Base-by-base conservation (phyloP, 2,329 filamentous ascomycete species). In the Colletotrichum horii region DNA sequence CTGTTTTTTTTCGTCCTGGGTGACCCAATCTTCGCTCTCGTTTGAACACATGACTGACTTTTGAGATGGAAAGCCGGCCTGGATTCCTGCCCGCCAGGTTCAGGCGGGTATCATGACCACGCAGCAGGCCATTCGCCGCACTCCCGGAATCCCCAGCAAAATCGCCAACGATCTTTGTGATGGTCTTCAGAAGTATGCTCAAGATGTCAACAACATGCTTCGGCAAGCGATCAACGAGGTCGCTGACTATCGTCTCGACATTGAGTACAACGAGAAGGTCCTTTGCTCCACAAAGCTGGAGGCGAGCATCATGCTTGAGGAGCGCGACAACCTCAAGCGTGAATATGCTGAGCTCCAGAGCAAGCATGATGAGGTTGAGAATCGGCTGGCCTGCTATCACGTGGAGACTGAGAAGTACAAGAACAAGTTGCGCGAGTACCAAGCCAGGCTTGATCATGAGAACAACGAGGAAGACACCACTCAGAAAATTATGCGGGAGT, bases 211-310 rank as follows among this genome's bases (percentile, higher is more conserved):
- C 66, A 80, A 81, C 52, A 67, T 75, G 19, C 70, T 78, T 43
- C 77, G 77, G 4, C 75, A 77, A 52, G 76, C 70, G 15, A 74
- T 78, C 58, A 76, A 77, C 16, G 77, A 78, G 48, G 72, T 76
- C 28, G 70, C 77, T 12, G 77, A 78, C n/a, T 66, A 86, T 3
- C 79, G 80, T 19, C 79, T 78, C 6, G 82, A 85, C 60, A 74
- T 85, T 6, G 76, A 78, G 24, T 85, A 85, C 78, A 80, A 78
- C 48, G 74, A 80, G n/a, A 83, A 83, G 55, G 69, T 77, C n/a
- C 74, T 78, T 66, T 75, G 67, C 28, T 77, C 76, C 66, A 77
- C 67, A 32, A 77, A 77, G 56, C 34, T 77, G 24, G 77, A 77
- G 66, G 67, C 75, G 34, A 75, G 67, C 19, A 69, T 71, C 22